These are phyloP conservation scores for Leishmania martiniquensis DNA, from an alignment of 208 protist genomes.

Conservation along the genomic window DNA sequence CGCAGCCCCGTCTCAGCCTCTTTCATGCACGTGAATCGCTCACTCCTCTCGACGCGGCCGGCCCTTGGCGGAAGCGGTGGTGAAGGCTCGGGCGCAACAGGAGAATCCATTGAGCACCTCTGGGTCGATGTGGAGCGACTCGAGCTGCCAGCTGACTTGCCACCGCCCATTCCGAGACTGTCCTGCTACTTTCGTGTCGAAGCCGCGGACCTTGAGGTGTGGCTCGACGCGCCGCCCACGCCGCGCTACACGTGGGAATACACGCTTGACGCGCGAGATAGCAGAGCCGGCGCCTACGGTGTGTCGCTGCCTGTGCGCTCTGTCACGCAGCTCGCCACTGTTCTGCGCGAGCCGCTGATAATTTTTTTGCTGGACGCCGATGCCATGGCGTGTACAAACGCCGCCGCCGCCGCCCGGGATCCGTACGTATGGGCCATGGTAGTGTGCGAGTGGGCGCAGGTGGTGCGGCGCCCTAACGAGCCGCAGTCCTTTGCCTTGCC, in stretches of 20 bases:
- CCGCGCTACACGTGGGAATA: conserved; percentile 73
- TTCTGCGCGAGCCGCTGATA: conserved; percentile 76
- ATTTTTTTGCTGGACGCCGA: conserved; percentile 84
- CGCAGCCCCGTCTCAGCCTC: conserved; percentile 13
- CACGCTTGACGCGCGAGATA: conserved; percentile 23
- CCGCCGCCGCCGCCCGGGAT: not conserved
- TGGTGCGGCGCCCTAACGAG: conserved; percentile 46
- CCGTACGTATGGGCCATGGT: conserved; percentile 73
- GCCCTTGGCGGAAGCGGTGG: not conserved
- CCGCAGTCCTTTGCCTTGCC: conserved; percentile 53
- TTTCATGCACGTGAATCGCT: conserved; percentile 34
- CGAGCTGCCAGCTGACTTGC: conserved; percentile 56
- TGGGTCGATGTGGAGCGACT: conserved; percentile 66
- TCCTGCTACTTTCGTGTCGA: conserved; percentile 78
- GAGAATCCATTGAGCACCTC: conserved; percentile 9
- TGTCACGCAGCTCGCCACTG: conserved; percentile 39
- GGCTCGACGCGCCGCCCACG: conserved; percentile 65
- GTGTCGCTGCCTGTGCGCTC: conserved; percentile 46
- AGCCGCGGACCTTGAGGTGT: conserved; percentile 54
- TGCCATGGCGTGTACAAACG: conserved; percentile 18
- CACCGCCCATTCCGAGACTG: conserved; percentile 57
- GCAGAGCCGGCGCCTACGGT: conserved; percentile 28
- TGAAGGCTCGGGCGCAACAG: not conserved
- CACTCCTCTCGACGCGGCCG: conserved; percentile 15
- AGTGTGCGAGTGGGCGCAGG: conserved; percentile 69